Evolutionary conservation across 495 filamentous ascomycete genomes (phyloP), one percentile per base, ranked within the genome.

Genomic region (Penicillium flavigenum): DNA sequence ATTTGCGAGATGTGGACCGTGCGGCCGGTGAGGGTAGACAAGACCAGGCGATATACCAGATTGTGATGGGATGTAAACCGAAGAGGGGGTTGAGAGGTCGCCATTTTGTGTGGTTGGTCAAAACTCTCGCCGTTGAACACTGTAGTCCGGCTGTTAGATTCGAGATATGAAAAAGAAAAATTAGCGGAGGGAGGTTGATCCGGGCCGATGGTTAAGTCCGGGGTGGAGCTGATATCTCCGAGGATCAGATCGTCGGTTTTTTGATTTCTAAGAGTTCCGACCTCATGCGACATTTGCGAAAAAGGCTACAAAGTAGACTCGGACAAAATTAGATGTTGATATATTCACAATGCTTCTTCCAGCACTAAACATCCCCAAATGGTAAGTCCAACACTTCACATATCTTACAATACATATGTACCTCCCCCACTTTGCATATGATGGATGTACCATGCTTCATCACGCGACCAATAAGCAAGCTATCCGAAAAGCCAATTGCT

Each of bases 1-100:
- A 99, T 98, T 71, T 92, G 86, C 34, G 92, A 93, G 68, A 99
- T 89, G 70, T 92, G 91, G 36, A 99, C 74, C 6, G 93, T 85
- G 24, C 86, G 84, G 58, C 95, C 95, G 29, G 91, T 96, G 44
- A 99, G 84, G 3, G 94, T 97, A 24, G 93, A 81, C 51, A 99
- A 88, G 19, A 96, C 85, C 26, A 98, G 85, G 31, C 95, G 91
- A 51, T 90, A 85, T 34, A 88, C 78, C 51, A 99, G 86, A 57
- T 87, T 84, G 62, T 87, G 86, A 69, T 96, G 91, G 63, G 87
- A 83, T 50, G 87, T 94, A 69, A 98, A 91, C 43, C 79, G 80
- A 56, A 90, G 70, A 7, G 82, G 82, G 11, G 79, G 68, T 57
- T 77, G 75, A 50, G 76, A 72, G 22, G 73, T 71, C 17, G 65